A percentile compares a stretch with the other conserved stretches of the same genome.
phyloP scores from a whole-genome alignment of 2,329 filamentous ascomycete species.

The Beauveria varroae region DNA sequence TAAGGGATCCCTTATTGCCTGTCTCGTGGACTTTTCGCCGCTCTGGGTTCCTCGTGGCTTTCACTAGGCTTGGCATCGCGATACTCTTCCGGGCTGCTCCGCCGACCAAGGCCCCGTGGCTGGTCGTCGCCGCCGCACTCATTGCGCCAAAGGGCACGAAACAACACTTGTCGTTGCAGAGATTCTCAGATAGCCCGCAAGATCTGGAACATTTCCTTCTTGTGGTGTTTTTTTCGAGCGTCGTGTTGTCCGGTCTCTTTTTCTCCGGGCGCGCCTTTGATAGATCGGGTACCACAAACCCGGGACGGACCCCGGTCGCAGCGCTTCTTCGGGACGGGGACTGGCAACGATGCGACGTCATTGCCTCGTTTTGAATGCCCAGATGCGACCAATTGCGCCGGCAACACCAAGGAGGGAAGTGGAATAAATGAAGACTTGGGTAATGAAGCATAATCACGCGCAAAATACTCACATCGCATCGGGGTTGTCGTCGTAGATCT shows the following conservation, averaged over 20 bases:
- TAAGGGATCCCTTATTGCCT: not conserved
- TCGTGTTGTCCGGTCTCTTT: not conserved
- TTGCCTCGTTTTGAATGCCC: not conserved
- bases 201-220: not conserved
- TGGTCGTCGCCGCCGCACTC: not conserved
- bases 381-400: not conserved
- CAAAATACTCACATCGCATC: conserved; percentile 1
- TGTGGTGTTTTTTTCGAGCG: not conserved
- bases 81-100: not conserved
- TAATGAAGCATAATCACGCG: not conserved
- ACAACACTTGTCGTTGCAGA: conserved; percentile 1
- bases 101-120: not conserved
- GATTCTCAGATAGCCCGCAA: not conserved
- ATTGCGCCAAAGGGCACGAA: not conserved
- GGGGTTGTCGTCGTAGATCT: not conserved
- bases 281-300: not conserved
- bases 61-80: not conserved
- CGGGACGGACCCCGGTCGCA: not conserved
- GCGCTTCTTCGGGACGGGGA: not conserved
- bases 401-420: not conserved
- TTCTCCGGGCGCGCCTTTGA: not conserved
- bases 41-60: not conserved
- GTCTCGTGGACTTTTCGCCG: not conserved
- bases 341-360: not conserved
- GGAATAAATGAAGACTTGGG: not conserved